Evolutionary conservation across 176 grass and related monocot species (phyloP), one percentile per base, ranked within the genome.

Genomic region (Bonia amplexicaulis): DNA sequence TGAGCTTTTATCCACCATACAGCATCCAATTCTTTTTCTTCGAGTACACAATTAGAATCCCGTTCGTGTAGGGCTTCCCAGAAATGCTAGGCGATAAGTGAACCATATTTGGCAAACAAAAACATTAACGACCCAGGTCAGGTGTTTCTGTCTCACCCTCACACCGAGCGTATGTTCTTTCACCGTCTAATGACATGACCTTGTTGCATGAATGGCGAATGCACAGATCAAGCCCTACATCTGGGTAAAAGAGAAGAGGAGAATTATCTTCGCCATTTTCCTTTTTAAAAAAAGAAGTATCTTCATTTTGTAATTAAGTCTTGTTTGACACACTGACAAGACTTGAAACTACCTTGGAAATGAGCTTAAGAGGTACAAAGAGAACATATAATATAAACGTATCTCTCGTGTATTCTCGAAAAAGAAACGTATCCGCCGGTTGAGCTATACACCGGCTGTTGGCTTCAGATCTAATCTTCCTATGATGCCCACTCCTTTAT

Each of bases 11-110:
- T 65, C 72, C 72, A 35, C 65, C 54, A 23, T 14, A 20, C 5
- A 29, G 82, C 77, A 78, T 90, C 83, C 79, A 78, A 47, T 80
- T 85, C 87, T 67, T 15, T 12, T 80, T 85, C 87, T 67, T 15
- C 8, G 22, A 66, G 47, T 68, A 48, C 77, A 54, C 69, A 60
- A 61, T 22, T 68, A 48, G 87, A 75, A 89, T 85, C 82, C 59
- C 69, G 66, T 75, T 13, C 46, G 53, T 7, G 7, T 16, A 6
- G 31, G 86, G 27, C 41, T 82, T 84, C 60, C 76, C n/a, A 74
- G 41, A 76, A 71, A 86, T 69, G 44, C 71, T 66, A 86, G 55
- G 67, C 54, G 69, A 46, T 69, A 55, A 55, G 19, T 1, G 72
- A 47, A 46, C 77, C 66, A 58, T 72, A 71, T 82, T 70, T 82